Percentiles rank a stretch among this genome's conserved stretches.
Conservation (phyloP, 176 grass and related monocot genomes). For the Cymbopogon citratus region DNA sequence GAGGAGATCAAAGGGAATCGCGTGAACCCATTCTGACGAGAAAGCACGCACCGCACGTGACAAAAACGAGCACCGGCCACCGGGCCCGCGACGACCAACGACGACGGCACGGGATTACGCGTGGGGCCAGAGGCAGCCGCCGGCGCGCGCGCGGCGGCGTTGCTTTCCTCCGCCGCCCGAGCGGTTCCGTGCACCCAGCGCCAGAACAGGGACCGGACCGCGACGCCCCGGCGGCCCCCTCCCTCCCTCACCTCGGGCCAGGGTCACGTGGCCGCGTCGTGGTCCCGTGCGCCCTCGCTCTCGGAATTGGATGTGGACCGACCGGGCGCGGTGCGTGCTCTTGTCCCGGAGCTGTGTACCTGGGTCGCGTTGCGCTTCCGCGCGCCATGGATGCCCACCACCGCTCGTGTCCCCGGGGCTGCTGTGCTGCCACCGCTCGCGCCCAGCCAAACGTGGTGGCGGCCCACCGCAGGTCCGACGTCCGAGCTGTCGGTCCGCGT, state of each 20-base stretch:
- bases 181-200: slow-evolving; percentile 30
- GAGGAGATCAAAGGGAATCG: background rate
- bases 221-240: background rate
- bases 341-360: background rate
- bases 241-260: no score
- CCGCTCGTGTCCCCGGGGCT: background rate
- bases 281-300: background rate
- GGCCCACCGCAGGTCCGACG: background rate
- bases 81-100: background rate
- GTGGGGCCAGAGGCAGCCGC: background rate
- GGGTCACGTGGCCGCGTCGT: slow-evolving; percentile 25
- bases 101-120: background rate
- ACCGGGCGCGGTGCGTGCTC: background rate
- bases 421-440: background rate
- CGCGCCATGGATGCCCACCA: background rate
- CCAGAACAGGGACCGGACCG: background rate
- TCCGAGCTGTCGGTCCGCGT: background rate
- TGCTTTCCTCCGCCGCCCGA: slow-evolving; percentile 35
- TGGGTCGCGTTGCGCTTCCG: background rate
- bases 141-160: slow-evolving; percentile 1
- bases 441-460: background rate
- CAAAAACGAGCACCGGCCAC: background rate
- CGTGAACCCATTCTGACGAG: background rate
- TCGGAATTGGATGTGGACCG: background rate
- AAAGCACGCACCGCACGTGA: background rate